These are phyloP conservation scores for Mycena filopes DNA, from an alignment of 768 basidiomycete genomes.

Conservation along the genomic window DNA sequence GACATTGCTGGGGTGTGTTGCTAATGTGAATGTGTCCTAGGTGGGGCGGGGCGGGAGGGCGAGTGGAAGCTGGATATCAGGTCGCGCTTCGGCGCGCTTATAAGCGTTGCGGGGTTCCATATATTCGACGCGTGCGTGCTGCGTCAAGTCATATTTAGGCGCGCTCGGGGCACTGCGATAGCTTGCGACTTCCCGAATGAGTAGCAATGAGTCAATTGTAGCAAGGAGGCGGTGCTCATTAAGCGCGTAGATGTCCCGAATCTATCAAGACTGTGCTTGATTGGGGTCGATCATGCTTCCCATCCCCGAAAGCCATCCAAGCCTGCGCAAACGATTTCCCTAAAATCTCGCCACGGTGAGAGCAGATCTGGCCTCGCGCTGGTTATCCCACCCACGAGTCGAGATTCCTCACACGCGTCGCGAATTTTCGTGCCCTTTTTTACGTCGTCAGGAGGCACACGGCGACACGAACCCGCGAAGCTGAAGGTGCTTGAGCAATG, in stretches of 20 bases:
- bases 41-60: constrained; percentile 1
- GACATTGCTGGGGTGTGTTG: constrained; percentile 19
- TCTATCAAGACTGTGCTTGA: constrained; percentile 5
- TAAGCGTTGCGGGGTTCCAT: background rate
- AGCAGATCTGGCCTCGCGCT: constrained; percentile 1
- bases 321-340: background rate
- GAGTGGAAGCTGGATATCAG: constrained; percentile 1
- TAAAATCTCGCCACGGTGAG: background rate
- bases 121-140: constrained; percentile 1
- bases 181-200: background rate
- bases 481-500: constrained; percentile 1
- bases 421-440: constrained; percentile 7
- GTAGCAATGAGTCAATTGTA: constrained; percentile 1
- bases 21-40: background rate
- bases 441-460: constrained; percentile 13
- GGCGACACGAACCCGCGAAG: constrained; percentile 4
- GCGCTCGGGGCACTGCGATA: constrained; percentile 24
- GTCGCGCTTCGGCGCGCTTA: constrained; percentile 4
- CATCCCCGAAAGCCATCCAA: background rate
- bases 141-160: constrained; percentile 20
- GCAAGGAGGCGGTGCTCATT: background rate
- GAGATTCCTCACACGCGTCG: constrained; percentile 2
- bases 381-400: background rate
- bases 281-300: background rate
- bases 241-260: constrained; percentile 4